phyloP scores from a whole-genome alignment of 306 rosid species.

The Vicia faba region DNA sequence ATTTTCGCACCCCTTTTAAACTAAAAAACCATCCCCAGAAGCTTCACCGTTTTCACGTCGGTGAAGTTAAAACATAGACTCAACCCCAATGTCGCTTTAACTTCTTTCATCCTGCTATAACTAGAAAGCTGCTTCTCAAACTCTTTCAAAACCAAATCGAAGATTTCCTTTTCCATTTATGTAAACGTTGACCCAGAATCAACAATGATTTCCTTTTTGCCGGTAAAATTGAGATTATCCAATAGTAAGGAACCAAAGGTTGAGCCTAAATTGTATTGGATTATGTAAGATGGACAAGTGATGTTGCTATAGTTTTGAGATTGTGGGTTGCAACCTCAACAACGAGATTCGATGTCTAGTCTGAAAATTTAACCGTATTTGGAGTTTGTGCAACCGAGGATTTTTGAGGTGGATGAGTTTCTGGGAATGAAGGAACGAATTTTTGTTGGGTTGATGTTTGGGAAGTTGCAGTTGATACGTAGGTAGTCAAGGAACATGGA shows the following conservation, averaged over 20 bases:
- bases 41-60: constrained; percentile 25
- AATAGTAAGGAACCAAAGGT: constrained; percentile 66
- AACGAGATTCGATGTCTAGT: constrained; percentile 45
- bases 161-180: constrained; percentile 66
- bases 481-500: constrained; percentile 76
- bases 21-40: constrained; percentile 62
- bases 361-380: constrained; percentile 74
- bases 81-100: constrained; percentile 63
- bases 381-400: constrained; percentile 70
- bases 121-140: constrained; percentile 64
- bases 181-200: constrained; percentile 91
- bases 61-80: constrained; percentile 63
- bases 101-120: constrained; percentile 52
- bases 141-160: constrained; percentile 50
- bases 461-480: constrained; percentile 70
- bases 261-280: constrained; percentile 76
- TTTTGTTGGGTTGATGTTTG: constrained; percentile 50
- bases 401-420: constrained; percentile 55
- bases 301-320: constrained; percentile 46
- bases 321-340: constrained; percentile 44
- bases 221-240: constrained; percentile 62
- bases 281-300: constrained; percentile 60
- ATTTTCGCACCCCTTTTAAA: constrained; percentile 89
- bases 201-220: constrained; percentile 62
- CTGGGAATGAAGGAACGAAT: constrained; percentile 66